These are phyloP conservation scores for Pichia nanzhaoensis DNA, from an alignment of 805 yeast genomes.

Conservation along the genomic window DNA sequence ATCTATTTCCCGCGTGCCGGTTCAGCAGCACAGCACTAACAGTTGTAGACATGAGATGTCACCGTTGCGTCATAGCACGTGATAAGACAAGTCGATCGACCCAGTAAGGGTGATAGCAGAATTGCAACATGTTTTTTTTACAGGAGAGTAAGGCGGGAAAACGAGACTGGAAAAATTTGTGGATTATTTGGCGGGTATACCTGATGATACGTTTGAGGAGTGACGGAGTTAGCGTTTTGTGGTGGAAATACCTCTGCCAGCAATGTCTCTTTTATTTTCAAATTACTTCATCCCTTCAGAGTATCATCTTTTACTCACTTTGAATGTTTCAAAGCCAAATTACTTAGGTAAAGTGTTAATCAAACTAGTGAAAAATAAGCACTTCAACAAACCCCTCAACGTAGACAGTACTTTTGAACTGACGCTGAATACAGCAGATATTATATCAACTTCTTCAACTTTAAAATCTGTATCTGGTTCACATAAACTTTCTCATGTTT, in stretches of 20 bases:
- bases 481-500: slow-evolving; percentile 10
- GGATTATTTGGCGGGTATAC: too few relatives aligned
- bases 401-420: slow-evolving; percentile 19
- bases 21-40: too few relatives aligned
- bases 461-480: slow-evolving; percentile 1
- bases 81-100: too few relatives aligned
- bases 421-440: slow-evolving; percentile 35
- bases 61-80: too few relatives aligned
- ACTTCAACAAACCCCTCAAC: slow-evolving; percentile 10
- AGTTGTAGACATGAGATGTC: too few relatives aligned
- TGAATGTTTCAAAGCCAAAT: slow-evolving; percentile 39
- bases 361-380: slow-evolving; percentile 25
- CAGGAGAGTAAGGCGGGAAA: too few relatives aligned
- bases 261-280: slow-evolving; percentile 23
- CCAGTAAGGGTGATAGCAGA: too few relatives aligned
- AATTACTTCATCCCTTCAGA: slow-evolving; percentile 33
- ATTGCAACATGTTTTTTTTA: too few relatives aligned
- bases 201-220: too few relatives aligned
- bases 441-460: slow-evolving; percentile 33
- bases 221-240: background rate
- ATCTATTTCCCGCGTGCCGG: too few relatives aligned
- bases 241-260: too few relatives aligned
- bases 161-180: too few relatives aligned
- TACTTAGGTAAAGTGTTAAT: slow-evolving; percentile 36
- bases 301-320: slow-evolving; percentile 32